Conservation (phyloP, 176 grass and related monocot species). For the Poa pratensis region DNA sequence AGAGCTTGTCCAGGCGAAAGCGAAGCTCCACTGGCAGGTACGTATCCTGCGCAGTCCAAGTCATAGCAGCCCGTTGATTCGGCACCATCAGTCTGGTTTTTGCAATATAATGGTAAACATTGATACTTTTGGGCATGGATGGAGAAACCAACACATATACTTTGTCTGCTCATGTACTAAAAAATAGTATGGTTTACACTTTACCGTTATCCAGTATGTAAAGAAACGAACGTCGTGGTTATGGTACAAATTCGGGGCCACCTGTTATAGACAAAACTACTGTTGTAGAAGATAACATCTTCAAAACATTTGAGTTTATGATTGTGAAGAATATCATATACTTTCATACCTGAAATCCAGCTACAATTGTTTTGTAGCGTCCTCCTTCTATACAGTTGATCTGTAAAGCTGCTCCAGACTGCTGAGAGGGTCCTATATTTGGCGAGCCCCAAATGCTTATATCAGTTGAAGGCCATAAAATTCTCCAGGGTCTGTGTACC, state of each 20-base stretch:
- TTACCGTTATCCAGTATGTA: conserved; percentile 46
- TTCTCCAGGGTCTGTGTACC: not conserved
- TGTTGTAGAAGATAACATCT: not conserved
- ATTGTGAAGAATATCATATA: not conserved
- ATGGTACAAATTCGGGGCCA: conserved; percentile 28
- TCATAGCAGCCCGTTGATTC: conserved; percentile 42
- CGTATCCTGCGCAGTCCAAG: conserved; percentile 41
- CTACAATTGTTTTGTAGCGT: not conserved
- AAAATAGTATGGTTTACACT: not conserved
- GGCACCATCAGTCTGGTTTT: conserved; percentile 20
- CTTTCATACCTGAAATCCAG: not conserved
- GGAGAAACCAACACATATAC: not conserved
- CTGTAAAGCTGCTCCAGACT: not conserved
- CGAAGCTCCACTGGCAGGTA: conserved; percentile 25
- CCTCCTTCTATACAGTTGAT: not conserved
- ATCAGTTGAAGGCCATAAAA: not conserved
- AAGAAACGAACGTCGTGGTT: conserved; percentile 50
- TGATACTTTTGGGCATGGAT: not conserved
- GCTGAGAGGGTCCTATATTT: not conserved
- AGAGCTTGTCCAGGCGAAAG: conserved; percentile 49
- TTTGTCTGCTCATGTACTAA: not conserved
- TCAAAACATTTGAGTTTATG: not conserved
- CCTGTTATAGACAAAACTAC: conserved; percentile 20
- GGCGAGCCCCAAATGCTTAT: conserved; percentile 7
- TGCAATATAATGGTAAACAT: not conserved